phyloP scores from a whole-genome alignment of 805 yeast genomes.

The Pichia nanzhaoensis region DNA sequence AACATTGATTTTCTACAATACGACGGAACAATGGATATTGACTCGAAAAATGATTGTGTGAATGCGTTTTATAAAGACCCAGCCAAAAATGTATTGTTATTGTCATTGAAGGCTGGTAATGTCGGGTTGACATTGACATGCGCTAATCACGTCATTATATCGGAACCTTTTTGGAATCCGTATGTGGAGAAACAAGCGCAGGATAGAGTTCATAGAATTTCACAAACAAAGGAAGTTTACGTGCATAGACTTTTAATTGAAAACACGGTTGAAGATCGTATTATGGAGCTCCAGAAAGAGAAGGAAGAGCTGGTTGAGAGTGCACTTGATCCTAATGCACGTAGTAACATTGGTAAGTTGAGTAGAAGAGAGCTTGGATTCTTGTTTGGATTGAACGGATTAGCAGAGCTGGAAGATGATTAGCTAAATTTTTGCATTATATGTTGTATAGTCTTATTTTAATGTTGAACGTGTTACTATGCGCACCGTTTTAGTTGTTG shows the following conservation, averaged over 20 bases:
- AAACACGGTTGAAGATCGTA: constrained; percentile 85
- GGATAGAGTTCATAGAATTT: constrained; percentile 93
- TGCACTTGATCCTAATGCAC: constrained; percentile 75
- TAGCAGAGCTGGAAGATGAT: constrained; percentile 19
- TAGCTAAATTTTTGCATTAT: not conserved
- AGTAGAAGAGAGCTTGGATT: constrained; percentile 67
- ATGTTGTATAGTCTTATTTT: too few relatives aligned
- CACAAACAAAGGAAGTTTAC: constrained; percentile 72
- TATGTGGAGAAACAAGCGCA: constrained; percentile 96
- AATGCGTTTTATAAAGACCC: constrained; percentile 55
- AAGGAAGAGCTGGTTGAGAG: constrained; percentile 74
- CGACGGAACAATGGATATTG: constrained; percentile 77
- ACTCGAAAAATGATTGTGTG: constrained; percentile 57
- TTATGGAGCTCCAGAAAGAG: constrained; percentile 67
- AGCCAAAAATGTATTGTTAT: constrained; percentile 49
- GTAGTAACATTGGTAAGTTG: constrained; percentile 55
- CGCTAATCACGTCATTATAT: constrained; percentile 85
- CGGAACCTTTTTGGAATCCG: constrained; percentile 98
- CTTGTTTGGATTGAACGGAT: constrained; percentile 51
- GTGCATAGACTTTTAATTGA: constrained; percentile 66
- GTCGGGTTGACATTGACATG: constrained; percentile 92
- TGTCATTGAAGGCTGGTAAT: constrained; percentile 89
- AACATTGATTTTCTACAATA: constrained; percentile 52
- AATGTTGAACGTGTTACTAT: too few relatives aligned
- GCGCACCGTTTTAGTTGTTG: too few relatives aligned